Evolutionary conservation across 306 rosid species (phyloP), one percentile per base, ranked within the genome.

Genomic region (Cyclanthera cordifolia): DNA sequence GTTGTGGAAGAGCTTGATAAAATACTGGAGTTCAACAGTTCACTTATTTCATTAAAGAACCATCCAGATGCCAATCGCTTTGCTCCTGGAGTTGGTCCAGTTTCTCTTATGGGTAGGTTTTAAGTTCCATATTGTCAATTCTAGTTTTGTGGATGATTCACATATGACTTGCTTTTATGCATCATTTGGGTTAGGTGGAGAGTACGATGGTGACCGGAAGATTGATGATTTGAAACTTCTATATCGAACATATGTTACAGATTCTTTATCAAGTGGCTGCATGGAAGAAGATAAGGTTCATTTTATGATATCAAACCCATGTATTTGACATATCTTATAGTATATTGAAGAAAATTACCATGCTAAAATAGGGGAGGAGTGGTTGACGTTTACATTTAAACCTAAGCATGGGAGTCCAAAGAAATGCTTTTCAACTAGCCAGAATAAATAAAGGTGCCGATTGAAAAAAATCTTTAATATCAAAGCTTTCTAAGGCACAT

Each of bases 211-310:
- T 71, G 96, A 90, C 73, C 81, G 86, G 78, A 86, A 78, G 68
- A 86, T 86, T 4, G 99, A 88, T 43, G 99, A 93, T 67, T 85
- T 90, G 86, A 93, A 93, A 78, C 88, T 83, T 68, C 99, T 93
- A 41, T 93, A 74, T 82, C 73, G 80, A 74, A 82, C 83, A 8
- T 80, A 82, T 82, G 83, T 76, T 20, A 71, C 85, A 28, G 82
- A 82, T 82, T 67, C 84, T 73, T 78, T 82, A 66, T 82, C 89
- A n/a, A 48, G 59, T 13, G 86, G 86, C 60, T 57, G 77, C 67
- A 70, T 85, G 79, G 86, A 82, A 71, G 84, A 85, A 48, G 59
- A 69, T 67, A 85, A 85, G 89, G 89, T 85, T 32, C 70, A 48
- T 32, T 76, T 11, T 6, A 19, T 39, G 30, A 39, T 61, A 17